A percentile compares a stretch with the other conserved stretches of the same genome.
Conservation (phyloP, 1,139 yeast genomes). For the Kurtzmaniella quercitrusa region DNA sequence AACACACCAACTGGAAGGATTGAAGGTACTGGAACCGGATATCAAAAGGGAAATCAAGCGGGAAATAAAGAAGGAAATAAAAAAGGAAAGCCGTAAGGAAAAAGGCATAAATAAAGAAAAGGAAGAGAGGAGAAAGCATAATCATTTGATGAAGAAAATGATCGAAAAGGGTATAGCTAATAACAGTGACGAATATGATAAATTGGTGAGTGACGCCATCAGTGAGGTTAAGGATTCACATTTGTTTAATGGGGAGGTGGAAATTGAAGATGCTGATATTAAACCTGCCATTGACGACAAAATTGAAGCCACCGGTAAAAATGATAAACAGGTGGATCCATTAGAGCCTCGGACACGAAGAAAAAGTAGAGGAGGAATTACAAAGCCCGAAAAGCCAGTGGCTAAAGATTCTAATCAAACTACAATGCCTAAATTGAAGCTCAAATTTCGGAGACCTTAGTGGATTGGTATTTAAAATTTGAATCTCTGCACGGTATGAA, state of each 20-base stretch:
- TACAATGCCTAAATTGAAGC: conserved; percentile 17
- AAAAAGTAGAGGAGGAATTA: conserved; percentile 22
- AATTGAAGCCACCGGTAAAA: conserved; percentile 2
- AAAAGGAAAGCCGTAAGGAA: not conserved
- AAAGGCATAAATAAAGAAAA: not conserved
- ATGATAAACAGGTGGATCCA: conserved; percentile 1
- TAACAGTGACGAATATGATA: conserved; percentile 22
- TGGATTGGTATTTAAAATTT: too few species aligned
- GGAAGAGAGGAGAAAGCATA: conserved; percentile 2
- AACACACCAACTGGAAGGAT: not conserved
- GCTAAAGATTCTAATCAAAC: conserved; percentile 6
- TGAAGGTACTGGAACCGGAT: not conserved
- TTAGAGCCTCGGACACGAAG: conserved; percentile 13
- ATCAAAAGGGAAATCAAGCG: not conserved
- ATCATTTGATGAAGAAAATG: conserved; percentile 25
- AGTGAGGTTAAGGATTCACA: conserved; percentile 23
- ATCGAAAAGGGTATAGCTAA: conserved; percentile 22
- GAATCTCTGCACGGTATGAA: too few species aligned
- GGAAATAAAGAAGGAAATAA: not conserved
- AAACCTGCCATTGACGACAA: not conserved
- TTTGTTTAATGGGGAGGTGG: conserved; percentile 26
- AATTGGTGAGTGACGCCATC: conserved; percentile 21
- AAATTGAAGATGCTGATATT: conserved; percentile 13
- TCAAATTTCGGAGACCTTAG: conserved; percentile 14
- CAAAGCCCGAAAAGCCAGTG: conserved; percentile 4